These are phyloP conservation scores for Boletus speciosus DNA, from an alignment of 768 basidiomycete genomes.

Conservation along the genomic window DNA sequence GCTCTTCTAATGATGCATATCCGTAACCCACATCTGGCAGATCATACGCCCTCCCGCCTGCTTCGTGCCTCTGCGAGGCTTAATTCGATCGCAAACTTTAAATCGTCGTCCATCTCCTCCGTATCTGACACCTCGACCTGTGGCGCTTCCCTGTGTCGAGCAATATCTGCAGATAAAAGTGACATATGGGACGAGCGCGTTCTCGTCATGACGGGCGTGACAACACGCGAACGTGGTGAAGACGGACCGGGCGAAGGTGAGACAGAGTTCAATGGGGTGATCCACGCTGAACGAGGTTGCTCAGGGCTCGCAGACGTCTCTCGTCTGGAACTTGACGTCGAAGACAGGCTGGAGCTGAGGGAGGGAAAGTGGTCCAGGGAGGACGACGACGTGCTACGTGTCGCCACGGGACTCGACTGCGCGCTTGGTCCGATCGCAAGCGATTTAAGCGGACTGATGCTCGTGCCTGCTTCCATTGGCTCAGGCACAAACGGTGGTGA, in stretches of 20 bases:
- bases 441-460: slow-evolving; percentile 27
- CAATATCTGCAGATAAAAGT: slow-evolving; percentile 14
- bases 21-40: background rate
- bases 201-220: slow-evolving; percentile 7
- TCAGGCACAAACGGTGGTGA: slow-evolving; percentile 50
- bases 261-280: slow-evolving; percentile 31
- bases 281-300: slow-evolving; percentile 37
- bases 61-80: slow-evolving; percentile 55
- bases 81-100: slow-evolving; percentile 62
- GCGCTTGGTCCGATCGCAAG: slow-evolving; percentile 1
- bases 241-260: slow-evolving; percentile 12
- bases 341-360: slow-evolving; percentile 31
- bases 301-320: slow-evolving; percentile 14
- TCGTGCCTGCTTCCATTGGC: slow-evolving; percentile 51
- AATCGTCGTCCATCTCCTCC: slow-evolving; percentile 58
- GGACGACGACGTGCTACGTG: slow-evolving; percentile 15
- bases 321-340: slow-evolving; percentile 20
- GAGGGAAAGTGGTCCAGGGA: slow-evolving; percentile 34
- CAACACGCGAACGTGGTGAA: slow-evolving; percentile 16
- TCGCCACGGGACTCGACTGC: slow-evolving; percentile 9
- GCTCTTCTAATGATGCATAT: background rate
- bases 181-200: slow-evolving; percentile 9
- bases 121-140: background rate
- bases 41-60: slow-evolving; percentile 10
- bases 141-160: background rate